Conservation (phyloP, 495 filamentous ascomycete genomes). For the Hypoxylon perforatum region DNA sequence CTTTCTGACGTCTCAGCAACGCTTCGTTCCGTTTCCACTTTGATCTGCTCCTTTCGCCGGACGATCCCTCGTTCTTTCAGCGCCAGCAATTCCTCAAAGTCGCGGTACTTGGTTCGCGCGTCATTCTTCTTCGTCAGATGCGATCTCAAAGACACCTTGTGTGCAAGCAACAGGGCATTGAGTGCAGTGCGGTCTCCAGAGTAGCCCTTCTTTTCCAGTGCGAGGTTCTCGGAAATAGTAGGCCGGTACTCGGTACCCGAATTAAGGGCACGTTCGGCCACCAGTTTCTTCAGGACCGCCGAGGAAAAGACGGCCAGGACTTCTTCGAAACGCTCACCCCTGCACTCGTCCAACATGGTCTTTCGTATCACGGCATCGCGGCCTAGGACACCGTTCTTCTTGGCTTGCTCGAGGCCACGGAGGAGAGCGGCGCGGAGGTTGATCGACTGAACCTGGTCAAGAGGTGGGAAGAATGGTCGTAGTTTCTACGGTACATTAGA, state of each 20-base stretch:
- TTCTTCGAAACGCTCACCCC: conserved; percentile 83
- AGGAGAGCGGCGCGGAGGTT: conserved; percentile 90
- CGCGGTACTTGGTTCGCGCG: conserved; percentile 59
- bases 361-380: conserved; percentile 82
- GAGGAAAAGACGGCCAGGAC: conserved; percentile 82
- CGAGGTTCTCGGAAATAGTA: conserved; percentile 66
- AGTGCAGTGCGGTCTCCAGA: conserved; percentile 69
- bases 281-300: conserved; percentile 76
- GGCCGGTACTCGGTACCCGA: conserved; percentile 48
- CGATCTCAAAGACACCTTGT: conserved; percentile 71
- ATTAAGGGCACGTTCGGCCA: conserved; percentile 58
- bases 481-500: conserved; percentile 70
- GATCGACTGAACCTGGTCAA: conserved; percentile 86
- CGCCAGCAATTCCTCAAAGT: conserved; percentile 70
- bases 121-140: conserved; percentile 66
- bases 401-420: conserved; percentile 78
- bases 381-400: conserved; percentile 85
- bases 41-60: conserved; percentile 55
- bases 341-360: conserved; percentile 93
- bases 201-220: conserved; percentile 69
- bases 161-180: conserved; percentile 74
- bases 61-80: conserved; percentile 55
- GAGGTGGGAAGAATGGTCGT: conserved; percentile 86
- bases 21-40: conserved; percentile 31
- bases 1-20: conserved; percentile 49